Conservation (phyloP, 2,329 filamentous ascomycete species). For the Lasiodiplodia sp. region DNA sequence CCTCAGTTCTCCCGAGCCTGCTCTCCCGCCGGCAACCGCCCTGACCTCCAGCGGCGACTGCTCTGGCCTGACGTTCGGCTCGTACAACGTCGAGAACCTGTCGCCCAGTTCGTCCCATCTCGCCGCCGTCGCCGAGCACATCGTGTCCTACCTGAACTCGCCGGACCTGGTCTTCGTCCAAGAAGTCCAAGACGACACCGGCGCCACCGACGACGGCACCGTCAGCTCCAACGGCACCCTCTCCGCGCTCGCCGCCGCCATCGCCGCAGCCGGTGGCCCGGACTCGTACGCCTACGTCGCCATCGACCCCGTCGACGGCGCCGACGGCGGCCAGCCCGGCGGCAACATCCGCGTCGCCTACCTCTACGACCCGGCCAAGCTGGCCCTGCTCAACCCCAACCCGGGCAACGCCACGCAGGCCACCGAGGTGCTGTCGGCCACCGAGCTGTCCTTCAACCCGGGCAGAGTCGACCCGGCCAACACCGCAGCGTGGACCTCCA, state of each 20-base stretch:
- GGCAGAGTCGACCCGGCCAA: constrained; percentile 71
- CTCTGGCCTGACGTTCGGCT: constrained; percentile 67
- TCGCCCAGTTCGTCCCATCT: constrained; percentile 63
- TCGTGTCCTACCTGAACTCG: constrained; percentile 67
- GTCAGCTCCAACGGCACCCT: constrained; percentile 33
- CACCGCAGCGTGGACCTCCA: constrained; percentile 62
- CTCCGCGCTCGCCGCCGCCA: constrained; percentile 36
- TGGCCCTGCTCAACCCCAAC: constrained; percentile 67
- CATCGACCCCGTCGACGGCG: constrained; percentile 8
- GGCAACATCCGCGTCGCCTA: constrained; percentile 77
- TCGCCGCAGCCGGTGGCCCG: constrained; percentile 45
- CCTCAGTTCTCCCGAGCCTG: constrained; percentile 53
- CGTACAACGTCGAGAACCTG: constrained; percentile 77
- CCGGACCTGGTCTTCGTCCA: constrained; percentile 74
- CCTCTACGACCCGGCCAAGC: constrained; percentile 67
- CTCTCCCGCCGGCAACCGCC: constrained; percentile 58
- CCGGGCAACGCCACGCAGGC: constrained; percentile 62
- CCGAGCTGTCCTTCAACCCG: constrained; percentile 71
- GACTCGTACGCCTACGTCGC: constrained; percentile 54
- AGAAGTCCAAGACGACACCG: constrained; percentile 73
- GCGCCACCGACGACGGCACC: constrained; percentile 65
- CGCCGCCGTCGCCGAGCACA: constrained; percentile 67
- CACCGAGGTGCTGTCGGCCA: constrained; percentile 65
- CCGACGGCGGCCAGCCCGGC: constrained; percentile 69
- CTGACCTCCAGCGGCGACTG: constrained; percentile 65